Percentiles rank a stretch among this genome's conserved stretches.
These are phyloP conservation scores for Penicillium sp. DNA, from an alignment of 2,329 filamentous ascomycete species.

Conservation along the genomic window DNA sequence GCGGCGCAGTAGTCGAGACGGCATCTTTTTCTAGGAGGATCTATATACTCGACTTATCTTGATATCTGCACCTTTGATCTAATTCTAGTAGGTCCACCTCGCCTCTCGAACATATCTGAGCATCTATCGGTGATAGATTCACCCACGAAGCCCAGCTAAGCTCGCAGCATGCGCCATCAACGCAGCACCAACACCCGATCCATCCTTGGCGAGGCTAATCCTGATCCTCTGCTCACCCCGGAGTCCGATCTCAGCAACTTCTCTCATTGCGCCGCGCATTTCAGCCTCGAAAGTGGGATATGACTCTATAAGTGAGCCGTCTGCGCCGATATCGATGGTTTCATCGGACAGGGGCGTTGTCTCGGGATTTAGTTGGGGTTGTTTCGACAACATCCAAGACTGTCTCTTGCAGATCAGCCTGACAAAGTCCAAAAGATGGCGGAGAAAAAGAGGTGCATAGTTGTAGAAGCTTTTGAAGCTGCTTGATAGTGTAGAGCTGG, in stretches of 20 bases:
- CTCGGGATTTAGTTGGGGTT: neutral
- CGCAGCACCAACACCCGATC: constrained; percentile 4
- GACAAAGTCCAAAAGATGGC: neutral
- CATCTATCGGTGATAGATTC: neutral
- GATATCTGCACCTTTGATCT: neutral
- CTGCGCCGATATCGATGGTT: constrained; percentile 1
- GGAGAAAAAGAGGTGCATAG: neutral
- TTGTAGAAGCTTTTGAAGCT: neutral
- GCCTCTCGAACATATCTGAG: neutral
- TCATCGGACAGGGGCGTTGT: neutral
- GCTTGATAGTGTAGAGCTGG: neutral
- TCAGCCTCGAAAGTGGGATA: constrained; percentile 2
- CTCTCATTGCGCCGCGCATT: neutral
- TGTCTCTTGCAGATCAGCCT: neutral
- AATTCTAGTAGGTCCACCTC: neutral
- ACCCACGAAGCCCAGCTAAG: neutral
- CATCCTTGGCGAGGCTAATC: constrained; percentile 1
- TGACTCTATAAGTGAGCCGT: neutral
- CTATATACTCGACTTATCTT: neutral
- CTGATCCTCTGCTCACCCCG: neutral
- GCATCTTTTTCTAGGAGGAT: no score
- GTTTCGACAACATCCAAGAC: neutral
- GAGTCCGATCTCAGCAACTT: neutral
- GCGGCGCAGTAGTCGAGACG: no score
- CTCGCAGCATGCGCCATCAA: constrained; percentile 4